phyloP scores from a whole-genome alignment of 2,329 filamentous ascomycete species.

The Colletotrichum sp. region DNA sequence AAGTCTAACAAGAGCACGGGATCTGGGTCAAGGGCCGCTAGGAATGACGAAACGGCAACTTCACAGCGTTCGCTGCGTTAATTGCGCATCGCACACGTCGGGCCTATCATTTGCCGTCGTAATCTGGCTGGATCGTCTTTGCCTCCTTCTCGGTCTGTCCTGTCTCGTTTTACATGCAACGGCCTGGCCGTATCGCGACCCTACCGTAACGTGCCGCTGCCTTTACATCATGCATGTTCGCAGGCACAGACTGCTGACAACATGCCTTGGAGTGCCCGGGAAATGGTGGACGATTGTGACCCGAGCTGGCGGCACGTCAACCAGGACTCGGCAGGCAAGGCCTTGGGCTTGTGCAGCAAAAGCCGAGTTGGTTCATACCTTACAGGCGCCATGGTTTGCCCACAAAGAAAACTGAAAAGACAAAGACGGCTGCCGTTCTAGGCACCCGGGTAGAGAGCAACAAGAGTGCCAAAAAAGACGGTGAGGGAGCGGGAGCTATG shows the following conservation, averaged over 20 bases:
- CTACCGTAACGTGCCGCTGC: not conserved
- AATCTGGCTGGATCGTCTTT: not conserved
- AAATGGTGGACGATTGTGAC: not conserved
- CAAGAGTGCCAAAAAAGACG: constrained; percentile 15
- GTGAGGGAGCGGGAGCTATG: constrained; percentile 9
- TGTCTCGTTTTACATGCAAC: not conserved
- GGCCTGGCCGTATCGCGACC: not conserved
- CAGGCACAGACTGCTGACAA: not conserved
- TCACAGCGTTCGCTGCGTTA: not conserved
- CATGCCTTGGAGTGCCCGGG: not conserved
- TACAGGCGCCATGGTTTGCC: not conserved
- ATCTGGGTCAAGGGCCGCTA: not conserved
- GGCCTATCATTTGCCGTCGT: not conserved
- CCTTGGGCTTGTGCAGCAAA: not conserved
- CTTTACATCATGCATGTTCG: not conserved
- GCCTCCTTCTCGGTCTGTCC: not conserved
- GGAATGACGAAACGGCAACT: not conserved
- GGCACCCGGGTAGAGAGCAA: constrained; percentile 3
- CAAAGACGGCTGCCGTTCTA: not conserved
- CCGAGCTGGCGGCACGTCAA: not conserved
- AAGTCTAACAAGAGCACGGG: not conserved
- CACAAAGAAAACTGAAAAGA: not conserved
- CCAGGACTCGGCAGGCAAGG: not conserved
- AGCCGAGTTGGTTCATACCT: not conserved
- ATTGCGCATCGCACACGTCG: not conserved